Base-by-base conservation (phyloP, 371 early-diverging fungal species). In the Mortierella sp. region DNA sequence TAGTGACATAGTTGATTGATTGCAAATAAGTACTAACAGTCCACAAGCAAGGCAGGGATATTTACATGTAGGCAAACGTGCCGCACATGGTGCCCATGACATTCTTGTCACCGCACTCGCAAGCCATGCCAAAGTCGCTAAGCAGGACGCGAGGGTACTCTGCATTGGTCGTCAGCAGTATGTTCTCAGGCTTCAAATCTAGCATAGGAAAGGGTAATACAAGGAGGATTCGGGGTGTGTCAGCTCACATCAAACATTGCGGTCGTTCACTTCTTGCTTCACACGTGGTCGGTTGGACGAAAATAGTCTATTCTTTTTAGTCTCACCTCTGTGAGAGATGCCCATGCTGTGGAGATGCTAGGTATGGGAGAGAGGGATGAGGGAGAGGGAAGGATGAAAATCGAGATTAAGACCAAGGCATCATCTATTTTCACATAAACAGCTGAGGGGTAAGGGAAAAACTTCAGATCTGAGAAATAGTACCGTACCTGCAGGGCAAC, bases 111-210 rank as follows among this genome's bases (percentile, higher is more conserved):
- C 82, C 83, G 1, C 88, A 71, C 21, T 88, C 88, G 71, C 90
- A 88, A 49, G 93, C 93, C 91, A 93, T 90, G n/a, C 93, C 93
- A 82, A 93, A 93, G 74, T 93, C 93, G 1, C 91, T 89, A 48
- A 93, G 77, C 78, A 92, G 73, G 35, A 91, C 76, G n/a, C 87
- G 89, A 48, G 93, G 82, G 71, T 85, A 92, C 24, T 89, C 83
- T 41, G 72, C 35, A 21, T 80, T 74, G 21, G 79, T 75, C 11
- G 83, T 80, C 54, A 93, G 71, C 54, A 93, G 78, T 58, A 92
- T 76, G 80, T 93, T 93, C 74, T 93, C 93, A 7, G 93, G 93
- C 83, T 93, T 93, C 56, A 93, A 75, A 73, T 93, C 92, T 84
- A 75, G 16, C 1, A n/a, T 7, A 70, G 3, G 63, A n/a, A 27